These are phyloP conservation scores for Vanderwaltozyma verrucispora DNA, from an alignment of 805 yeast species.

Conservation along the genomic window DNA sequence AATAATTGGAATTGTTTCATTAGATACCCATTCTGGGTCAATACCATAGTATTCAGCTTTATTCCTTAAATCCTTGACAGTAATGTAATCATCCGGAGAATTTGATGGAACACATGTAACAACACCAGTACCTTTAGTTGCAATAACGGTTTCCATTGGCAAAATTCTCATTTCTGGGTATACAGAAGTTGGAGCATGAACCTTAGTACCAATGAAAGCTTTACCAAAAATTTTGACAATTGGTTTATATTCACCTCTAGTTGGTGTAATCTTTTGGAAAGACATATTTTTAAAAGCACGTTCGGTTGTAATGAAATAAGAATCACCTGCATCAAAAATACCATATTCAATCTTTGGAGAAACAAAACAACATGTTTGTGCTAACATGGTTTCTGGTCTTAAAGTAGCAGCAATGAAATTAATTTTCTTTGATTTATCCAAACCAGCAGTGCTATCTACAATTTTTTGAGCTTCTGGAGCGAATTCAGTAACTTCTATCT, in stretches of 20 bases:
- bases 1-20: slow-evolving; percentile 65
- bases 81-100: slow-evolving; percentile 94
- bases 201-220: slow-evolving; percentile 73
- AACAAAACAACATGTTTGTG: slow-evolving; percentile 96
- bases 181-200: slow-evolving; percentile 73
- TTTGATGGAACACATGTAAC: slow-evolving; percentile 99
- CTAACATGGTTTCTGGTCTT: slow-evolving; percentile 98
- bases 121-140: slow-evolving; percentile 96
- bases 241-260: slow-evolving; percentile 66
- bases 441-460: slow-evolving; percentile 22
- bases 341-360: slow-evolving; percentile 93
- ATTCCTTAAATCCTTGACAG: slow-evolving; percentile 70
- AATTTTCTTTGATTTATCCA: slow-evolving; percentile 49
- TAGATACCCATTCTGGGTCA: slow-evolving; percentile 74
- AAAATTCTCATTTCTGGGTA: slow-evolving; percentile 65
- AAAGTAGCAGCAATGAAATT: slow-evolving; percentile 92
- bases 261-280: slow-evolving; percentile 85
- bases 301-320: slow-evolving; percentile 76
- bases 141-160: slow-evolving; percentile 96
- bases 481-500: slow-evolving; percentile 59
- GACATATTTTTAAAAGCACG: slow-evolving; percentile 97
- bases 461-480: slow-evolving; percentile 36
- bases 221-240: slow-evolving; percentile 55
- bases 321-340: slow-evolving; percentile 71
- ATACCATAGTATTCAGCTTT: slow-evolving; percentile 87